Evolutionary conservation across 768 basidiomycete species (phyloP), one percentile per base, ranked within the genome.

Genomic region (Hortiboletus campestris): DNA sequence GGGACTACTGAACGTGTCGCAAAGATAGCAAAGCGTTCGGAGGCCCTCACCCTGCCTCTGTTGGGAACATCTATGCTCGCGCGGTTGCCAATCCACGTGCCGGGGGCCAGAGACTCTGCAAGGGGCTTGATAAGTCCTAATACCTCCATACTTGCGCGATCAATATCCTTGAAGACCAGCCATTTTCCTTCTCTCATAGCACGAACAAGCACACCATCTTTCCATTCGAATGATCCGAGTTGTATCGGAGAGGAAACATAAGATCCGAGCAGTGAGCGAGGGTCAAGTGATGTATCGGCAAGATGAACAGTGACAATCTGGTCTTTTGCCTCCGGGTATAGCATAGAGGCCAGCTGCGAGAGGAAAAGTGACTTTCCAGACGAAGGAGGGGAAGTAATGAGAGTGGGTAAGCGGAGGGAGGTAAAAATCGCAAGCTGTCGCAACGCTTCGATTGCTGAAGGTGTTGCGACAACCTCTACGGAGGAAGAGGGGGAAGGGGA

Each of bases 141-240:
- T 4, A 98, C 88, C 66, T 99, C 97, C 56, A 78, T 86, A 59
- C 91, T 91, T 17, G 88, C 96, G 45, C 86, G 82, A 71, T 99
- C 97, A 40, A 98, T 83, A 66, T 98, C 93, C 67, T 97, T 86
- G 44, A 99, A 81, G 11, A 98, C 84, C 3, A 98, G 78, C 95
- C 95, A 98, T 67, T 84, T 83, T 3, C 97, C 97, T 64, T 91
- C 87, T 40, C 84, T 80, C 81, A 98, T 86, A 1, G 95, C 88
- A 38, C 90, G 88, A 11, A 95, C 86, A 35, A 99, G 78, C 0
- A 94, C 87, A 7, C 97, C 97, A 59, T 98, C 94, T 72, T 89
- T 91, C 91, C 95, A 99, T 62, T 96, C 92, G 63, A 99, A 99
- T 2, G 84, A 85, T 6, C 96, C 96, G 0, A 93, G 86, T 25